Base-by-base conservation (phyloP, 257 asterid genomes). In the Osmanthus fragrans region DNA sequence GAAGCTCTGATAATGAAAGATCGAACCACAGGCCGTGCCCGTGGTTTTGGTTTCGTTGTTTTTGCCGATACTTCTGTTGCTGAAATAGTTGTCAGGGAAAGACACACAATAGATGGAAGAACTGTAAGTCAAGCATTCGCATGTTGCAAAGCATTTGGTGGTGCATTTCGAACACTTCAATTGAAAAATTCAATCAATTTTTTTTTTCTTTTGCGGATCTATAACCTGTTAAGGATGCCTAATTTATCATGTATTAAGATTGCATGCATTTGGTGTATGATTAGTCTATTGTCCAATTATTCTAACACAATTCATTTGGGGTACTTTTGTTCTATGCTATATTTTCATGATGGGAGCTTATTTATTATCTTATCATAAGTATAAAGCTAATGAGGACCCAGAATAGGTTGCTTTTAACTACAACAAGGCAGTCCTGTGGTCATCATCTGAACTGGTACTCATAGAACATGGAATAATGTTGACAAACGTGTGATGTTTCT, bases 1-100 rank as follows among this genome's bases (percentile, higher is more conserved):
- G 97, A 94, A 78, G 96, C 95, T 33, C 94, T 94, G 84, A 91
- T 94, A 78, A 91, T 94, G 97, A 94, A 89, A 75, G 98, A 94
- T 89, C 94, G 98, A 74, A 83, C 85, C 30, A 94, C 97, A 7
- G 98, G 98, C 2, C 96, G 98, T 70, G 92, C 98, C 84, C 97
- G 98, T 66, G 98, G 98, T 29, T 94, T 94, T 76, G 98, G 98
- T 56, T 94, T 94, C 68, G 84, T 94, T 74, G 97, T 94, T 79
- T 94, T 94, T 45, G 88, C 97, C 3, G 85, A 89, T 82, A 87
- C 98, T 88, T 86, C 89, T 82, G 91, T 89, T 80, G 97, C 98
- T 18, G 98, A 91, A 76, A 90, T 76, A 82, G 97, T 94, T 75
- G 92, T 94, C 42, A 88, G 84, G 88, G 98, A 90, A 79, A 94